Base-by-base conservation (phyloP, 139 green algal species). In the Chlamydomonas sphaeroides region DNA sequence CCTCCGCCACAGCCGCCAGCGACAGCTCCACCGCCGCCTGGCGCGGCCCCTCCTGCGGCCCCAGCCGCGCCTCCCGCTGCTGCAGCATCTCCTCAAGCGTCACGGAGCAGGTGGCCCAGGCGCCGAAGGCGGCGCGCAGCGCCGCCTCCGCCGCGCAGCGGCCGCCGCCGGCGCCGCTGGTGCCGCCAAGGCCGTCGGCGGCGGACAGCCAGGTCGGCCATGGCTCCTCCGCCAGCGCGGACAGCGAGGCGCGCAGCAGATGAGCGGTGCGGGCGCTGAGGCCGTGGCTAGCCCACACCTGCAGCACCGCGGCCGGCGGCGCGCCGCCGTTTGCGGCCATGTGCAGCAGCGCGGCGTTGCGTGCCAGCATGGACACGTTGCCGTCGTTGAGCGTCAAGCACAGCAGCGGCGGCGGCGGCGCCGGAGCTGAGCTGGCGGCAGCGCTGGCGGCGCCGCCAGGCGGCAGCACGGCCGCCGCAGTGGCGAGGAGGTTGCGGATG, bases 321-420 rank as follows among this genome's bases (percentile, higher is more conserved):
- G 38, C 81, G 4, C 10, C 1, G 38, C 51, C 28, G 63, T 77
- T 72, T 42, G 51, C 51, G 2, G 65, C 71, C 71, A 86, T 70
- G 65, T 86, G 65, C 63, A 86, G 71, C 71, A 86, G 71, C 30
- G 78, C 63, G 18, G 72, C 81, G 41, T 86, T 63, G 36, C 81
- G 81, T 26, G 81, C 81, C 49, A 86, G 63, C 81, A 86, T 86
- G 51, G 61, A 62, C 36, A 82, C 36, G 42, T 78, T 78, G 65
- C 81, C 81, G 49, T 86, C 81, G 39, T 86, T 86, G 11, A 86
- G 71, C 48, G 78, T 76, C 30, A 86, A 81, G 0, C n/a, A 23
- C 49, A 69, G 62, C 33, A 5, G 42, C 10, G 20, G 57, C 30
- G 41, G 32, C 7, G 20, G 53, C 69, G 66, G 33, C 42, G 30